Conservation (phyloP, 192 early-diverging fungal genomes). For the Backusella macrospora region DNA sequence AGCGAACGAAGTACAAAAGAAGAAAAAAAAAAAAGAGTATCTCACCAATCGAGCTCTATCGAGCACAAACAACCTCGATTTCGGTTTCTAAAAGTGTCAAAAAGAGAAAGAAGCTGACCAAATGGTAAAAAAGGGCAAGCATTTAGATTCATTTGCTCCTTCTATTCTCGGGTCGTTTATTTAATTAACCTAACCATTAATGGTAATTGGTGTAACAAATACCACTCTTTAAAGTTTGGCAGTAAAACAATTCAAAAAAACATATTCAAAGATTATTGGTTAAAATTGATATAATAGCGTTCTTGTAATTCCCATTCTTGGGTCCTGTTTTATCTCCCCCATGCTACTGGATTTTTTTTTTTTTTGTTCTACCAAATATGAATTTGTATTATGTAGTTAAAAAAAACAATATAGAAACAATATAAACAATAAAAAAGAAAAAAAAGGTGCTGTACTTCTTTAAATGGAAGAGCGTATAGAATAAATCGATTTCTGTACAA, state of each 20-base stretch:
- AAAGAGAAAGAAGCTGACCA: not conserved
- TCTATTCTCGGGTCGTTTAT: not conserved
- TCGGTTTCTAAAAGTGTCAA: not conserved
- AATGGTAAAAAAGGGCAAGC: not conserved
- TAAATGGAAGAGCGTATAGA: not conserved
- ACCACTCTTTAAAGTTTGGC: not conserved
- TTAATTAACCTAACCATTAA: not conserved
- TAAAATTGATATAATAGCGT: not conserved
- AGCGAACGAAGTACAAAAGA: too few relatives aligned
- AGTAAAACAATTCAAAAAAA: not conserved
- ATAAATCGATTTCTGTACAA: not conserved
- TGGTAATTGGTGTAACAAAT: not conserved
- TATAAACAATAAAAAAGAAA: not conserved
- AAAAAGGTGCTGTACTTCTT: slow-evolving; percentile 2
- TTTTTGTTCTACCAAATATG: not conserved
- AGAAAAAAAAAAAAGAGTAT: too few relatives aligned
- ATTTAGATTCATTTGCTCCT: not conserved
- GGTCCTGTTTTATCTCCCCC: not conserved
- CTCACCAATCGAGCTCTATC: too few relatives aligned
- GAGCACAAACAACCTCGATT: too few relatives aligned
- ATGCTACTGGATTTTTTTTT: not conserved
- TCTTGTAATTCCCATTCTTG: slow-evolving; percentile 1
- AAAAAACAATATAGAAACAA: not conserved
- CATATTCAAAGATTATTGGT: not conserved
- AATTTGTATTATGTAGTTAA: not conserved